Evolutionary conservation across 345 rosid species (phyloP).

Genomic region (Syzygium oleosum): DNA sequence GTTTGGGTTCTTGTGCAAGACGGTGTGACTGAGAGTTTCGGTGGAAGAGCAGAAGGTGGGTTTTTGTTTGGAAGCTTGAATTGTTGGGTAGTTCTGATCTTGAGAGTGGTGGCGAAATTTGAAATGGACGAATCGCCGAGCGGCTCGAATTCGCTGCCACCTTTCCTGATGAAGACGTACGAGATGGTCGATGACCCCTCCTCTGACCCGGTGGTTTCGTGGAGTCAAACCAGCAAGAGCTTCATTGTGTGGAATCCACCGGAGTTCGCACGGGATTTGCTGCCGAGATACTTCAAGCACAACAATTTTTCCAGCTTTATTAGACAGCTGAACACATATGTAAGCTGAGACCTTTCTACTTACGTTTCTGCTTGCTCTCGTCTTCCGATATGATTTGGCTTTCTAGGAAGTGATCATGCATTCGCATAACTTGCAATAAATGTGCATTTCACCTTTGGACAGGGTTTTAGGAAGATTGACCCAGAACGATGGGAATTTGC

Average conservation of each 20-base stretch:
- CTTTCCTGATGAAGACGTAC: constrained; percentile 75
- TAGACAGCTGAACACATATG: constrained; percentile 77
- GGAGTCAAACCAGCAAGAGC: constrained; percentile 62
- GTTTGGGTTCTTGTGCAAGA: neutral
- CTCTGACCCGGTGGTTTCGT: constrained; percentile 62
- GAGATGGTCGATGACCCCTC: constrained; percentile 90
- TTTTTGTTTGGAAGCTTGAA: neutral
- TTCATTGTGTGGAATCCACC: constrained; percentile 77
- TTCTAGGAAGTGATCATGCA: neutral
- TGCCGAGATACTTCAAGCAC: constrained; percentile 88
- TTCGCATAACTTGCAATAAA: neutral
- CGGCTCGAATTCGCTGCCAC: constrained; percentile 67
- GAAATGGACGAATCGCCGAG: constrained; percentile 75
- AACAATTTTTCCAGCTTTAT: constrained; percentile 92
- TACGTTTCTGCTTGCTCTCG: neutral
- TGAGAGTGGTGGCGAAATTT: neutral
- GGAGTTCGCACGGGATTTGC: constrained; percentile 60
- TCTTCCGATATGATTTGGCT: neutral
- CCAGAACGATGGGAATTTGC: constrained; percentile 95
- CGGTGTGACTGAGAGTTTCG: neutral
- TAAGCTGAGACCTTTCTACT: neutral
- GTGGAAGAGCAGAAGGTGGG: neutral
- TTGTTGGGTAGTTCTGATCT: neutral
- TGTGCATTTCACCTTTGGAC: constrained; percentile 3
- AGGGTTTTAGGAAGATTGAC: constrained; percentile 87